Percentiles rank a stretch among this genome's conserved stretches.
Evolutionary conservation across 2,329 filamentous ascomycete genomes (phyloP).

Genomic region (Aspergillus aculeatus): DNA sequence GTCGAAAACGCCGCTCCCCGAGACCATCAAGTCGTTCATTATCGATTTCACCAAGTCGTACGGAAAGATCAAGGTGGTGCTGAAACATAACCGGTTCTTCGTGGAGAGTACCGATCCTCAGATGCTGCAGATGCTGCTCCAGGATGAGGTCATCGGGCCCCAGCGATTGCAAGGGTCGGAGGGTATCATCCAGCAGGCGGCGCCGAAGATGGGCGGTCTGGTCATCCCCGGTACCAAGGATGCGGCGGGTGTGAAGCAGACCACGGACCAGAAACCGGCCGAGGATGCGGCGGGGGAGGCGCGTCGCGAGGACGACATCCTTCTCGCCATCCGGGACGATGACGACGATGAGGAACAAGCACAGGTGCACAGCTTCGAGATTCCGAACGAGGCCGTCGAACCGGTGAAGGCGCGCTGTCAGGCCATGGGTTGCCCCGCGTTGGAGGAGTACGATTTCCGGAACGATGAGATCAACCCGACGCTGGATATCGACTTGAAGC

Average conservation of each 20-base stretch:
- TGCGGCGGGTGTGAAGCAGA: conserved; percentile 82
- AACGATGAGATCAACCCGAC: conserved; percentile 87
- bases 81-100: conserved; percentile 93
- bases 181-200: conserved; percentile 73
- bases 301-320: conserved; percentile 62
- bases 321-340: conserved; percentile 67
- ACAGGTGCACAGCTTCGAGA: conserved; percentile 90
- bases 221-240: conserved; percentile 95
- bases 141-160: conserved; percentile 77
- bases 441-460: conserved; percentile 96
- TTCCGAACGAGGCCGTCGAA: conserved; percentile 78
- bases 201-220: conserved; percentile 80
- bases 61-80: conserved; percentile 90
- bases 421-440: conserved; percentile 78
- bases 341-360: conserved; percentile 83
- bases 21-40: conserved; percentile 76
- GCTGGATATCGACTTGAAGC: conserved; percentile 88
- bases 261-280: conserved; percentile 42
- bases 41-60: conserved; percentile 83
- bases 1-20: conserved; percentile 82
- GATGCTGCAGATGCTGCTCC: conserved; percentile 81
- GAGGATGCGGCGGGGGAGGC: conserved; percentile 43
- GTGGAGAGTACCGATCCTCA: conserved; percentile 87
- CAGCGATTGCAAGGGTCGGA: conserved; percentile 72
- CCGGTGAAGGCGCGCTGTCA: conserved; percentile 86